A percentile compares a stretch with the other conserved stretches of the same genome.
phyloP scores from a whole-genome alignment of 2,329 filamentous ascomycete genomes.

The Pseudogymnoascus sp. region DNA sequence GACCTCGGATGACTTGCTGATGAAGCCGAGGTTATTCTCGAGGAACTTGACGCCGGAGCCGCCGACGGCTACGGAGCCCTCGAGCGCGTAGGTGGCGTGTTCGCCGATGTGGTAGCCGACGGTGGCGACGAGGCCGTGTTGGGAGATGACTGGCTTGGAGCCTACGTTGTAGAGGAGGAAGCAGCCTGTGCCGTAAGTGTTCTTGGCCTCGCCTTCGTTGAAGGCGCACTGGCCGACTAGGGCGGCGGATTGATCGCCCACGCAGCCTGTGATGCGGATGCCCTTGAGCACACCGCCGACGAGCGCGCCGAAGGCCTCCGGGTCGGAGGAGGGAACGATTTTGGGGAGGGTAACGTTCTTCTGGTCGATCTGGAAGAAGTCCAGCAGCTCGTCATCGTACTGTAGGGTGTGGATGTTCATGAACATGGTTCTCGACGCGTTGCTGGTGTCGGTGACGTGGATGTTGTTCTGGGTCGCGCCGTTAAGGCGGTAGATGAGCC shows the following conservation, averaged over 20 bases:
- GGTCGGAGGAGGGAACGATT: slow-evolving; percentile 66
- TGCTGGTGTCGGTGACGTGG: slow-evolving; percentile 70
- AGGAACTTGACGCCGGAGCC: slow-evolving; percentile 68
- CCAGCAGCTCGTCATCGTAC: slow-evolving; percentile 63
- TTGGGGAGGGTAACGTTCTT: slow-evolving; percentile 64
- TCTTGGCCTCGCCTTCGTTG: slow-evolving; percentile 67
- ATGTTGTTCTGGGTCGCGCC: slow-evolving; percentile 56
- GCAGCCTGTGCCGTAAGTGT: slow-evolving; percentile 79
- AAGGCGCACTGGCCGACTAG: slow-evolving; percentile 75
- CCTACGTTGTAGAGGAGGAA: slow-evolving; percentile 81
- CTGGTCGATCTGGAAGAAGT: slow-evolving; percentile 66
- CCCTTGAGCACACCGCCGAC: slow-evolving; percentile 54
- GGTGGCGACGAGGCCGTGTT: slow-evolving; percentile 66
- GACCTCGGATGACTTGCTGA: slow-evolving; percentile 52
- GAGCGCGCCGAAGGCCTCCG: slow-evolving; percentile 58
- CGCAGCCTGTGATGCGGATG: slow-evolving; percentile 62
- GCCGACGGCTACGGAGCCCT: slow-evolving; percentile 69
- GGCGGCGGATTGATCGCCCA: slow-evolving; percentile 75
- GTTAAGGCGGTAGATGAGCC: slow-evolving; percentile 73
- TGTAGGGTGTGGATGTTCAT: slow-evolving; percentile 70
- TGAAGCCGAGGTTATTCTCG: slow-evolving; percentile 56
- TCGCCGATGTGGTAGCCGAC: slow-evolving; percentile 68
- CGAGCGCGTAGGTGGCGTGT: slow-evolving; percentile 64
- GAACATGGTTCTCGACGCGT: slow-evolving; percentile 82
- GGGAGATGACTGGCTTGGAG: slow-evolving; percentile 68